Evolutionary conservation across 352 stramenopile species (phyloP).

Genomic region (Phytopythium kandeliae): DNA sequence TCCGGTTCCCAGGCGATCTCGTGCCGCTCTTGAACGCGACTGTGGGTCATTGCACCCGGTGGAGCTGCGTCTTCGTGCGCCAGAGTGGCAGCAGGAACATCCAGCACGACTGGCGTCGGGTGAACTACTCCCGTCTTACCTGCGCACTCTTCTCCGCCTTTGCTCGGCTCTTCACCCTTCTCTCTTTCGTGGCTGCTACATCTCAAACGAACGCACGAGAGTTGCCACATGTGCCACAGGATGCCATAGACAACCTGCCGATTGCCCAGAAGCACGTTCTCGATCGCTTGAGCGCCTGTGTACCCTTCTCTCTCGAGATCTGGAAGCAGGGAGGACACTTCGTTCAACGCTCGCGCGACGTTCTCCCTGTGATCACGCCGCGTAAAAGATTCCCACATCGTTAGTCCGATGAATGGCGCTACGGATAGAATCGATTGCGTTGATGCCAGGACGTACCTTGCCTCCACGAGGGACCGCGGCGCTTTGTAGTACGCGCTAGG

Average conservation of each 20-base stretch:
- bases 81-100: background rate
- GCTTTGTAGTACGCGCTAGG: conserved; percentile 15
- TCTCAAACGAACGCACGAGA: background rate
- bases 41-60: background rate
- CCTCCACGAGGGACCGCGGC: conserved; percentile 16
- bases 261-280: conserved; percentile 39
- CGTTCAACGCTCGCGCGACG: conserved; percentile 19
- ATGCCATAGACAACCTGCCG: conserved; percentile 37
- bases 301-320: background rate
- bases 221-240: conserved; percentile 51
- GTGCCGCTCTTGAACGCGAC: too few species aligned
- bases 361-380: conserved; percentile 18
- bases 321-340: background rate
- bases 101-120: conserved; percentile 11
- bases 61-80: background rate
- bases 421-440: too few species aligned
- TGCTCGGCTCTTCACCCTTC: background rate
- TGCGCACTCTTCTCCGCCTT: too few species aligned
- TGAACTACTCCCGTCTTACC: too few species aligned
- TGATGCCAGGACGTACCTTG: conserved; percentile 7
- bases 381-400: background rate
- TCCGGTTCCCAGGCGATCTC: background rate
- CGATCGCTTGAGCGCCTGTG: conserved; percentile 17
- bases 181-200: background rate
- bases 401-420: too few species aligned